A percentile compares a stretch with the other conserved stretches of the same genome.
Conservation (phyloP, 2,329 filamentous ascomycete genomes). For the Botrytis porri region DNA sequence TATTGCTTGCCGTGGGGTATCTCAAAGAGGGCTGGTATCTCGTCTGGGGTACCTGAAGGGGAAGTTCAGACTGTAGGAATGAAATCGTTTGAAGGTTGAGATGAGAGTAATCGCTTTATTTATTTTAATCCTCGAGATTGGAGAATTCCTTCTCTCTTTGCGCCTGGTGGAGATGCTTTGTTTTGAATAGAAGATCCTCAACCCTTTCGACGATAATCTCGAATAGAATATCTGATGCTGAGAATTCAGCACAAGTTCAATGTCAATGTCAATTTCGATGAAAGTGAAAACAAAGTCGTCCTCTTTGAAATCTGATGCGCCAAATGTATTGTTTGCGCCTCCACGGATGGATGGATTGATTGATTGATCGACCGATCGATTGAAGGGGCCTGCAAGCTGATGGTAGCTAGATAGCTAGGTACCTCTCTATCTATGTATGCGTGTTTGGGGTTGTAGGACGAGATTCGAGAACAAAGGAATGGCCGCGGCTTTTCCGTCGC, state of each 20-base stretch:
- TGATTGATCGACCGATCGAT: background rate
- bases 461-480: constrained; percentile 17
- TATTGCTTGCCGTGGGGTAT: constrained; percentile 9
- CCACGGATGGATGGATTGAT: background rate
- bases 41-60: background rate
- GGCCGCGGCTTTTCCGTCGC: constrained; percentile 12
- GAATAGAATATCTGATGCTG: background rate
- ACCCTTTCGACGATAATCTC: background rate
- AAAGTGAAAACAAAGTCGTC: background rate
- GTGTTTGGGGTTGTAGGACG: background rate
- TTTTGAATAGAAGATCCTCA: background rate
- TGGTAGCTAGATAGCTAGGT: background rate
- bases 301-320: background rate
- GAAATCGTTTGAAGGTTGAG: background rate
- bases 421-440: background rate
- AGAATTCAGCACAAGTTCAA: background rate
- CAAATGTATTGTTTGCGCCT: background rate
- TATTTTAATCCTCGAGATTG: background rate
- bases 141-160: background rate
- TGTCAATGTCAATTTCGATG: background rate
- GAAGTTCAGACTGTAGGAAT: background rate
- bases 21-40: background rate
- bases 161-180: background rate
- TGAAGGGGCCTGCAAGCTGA: background rate
- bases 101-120: background rate